These are phyloP conservation scores for Aureobasidium leucospermi DNA, from an alignment of 2,329 filamentous ascomycete species.

Conservation along the genomic window DNA sequence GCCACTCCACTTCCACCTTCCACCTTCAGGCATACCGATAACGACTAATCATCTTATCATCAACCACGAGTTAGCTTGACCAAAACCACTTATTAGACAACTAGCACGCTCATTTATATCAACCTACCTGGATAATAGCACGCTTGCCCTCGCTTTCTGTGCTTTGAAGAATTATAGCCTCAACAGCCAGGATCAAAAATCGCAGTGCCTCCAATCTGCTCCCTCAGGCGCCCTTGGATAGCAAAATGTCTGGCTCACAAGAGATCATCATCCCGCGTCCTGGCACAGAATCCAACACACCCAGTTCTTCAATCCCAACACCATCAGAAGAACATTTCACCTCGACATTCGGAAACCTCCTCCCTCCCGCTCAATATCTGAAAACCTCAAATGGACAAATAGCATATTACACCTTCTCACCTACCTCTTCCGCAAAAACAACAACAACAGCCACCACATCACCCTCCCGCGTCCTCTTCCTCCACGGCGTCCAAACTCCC, in stretches of 20 bases:
- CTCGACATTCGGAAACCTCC: constrained; percentile 31
- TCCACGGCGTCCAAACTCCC: constrained; percentile 47
- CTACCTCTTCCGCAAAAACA: constrained; percentile 10
- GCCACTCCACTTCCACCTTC: no score
- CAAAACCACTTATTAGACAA: no score
- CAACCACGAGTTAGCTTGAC: no score
- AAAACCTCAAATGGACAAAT: constrained; percentile 28
- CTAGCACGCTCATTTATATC: no score
- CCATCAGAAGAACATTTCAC: constrained; percentile 33
- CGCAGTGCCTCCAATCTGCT: no score
- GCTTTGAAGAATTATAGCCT: no score
- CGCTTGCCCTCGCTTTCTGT: no score
- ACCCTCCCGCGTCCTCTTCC: constrained; percentile 29
- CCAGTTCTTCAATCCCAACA: constrained; percentile 23
- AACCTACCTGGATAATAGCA: no score
- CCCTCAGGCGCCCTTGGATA: no score
- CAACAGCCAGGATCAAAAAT: no score
- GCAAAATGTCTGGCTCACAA: background rate
- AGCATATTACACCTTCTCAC: constrained; percentile 34
- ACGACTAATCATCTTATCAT: no score
- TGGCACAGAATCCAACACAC: background rate
- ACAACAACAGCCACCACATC: background rate
- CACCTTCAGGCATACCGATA: no score
- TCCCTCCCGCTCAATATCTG: constrained; percentile 33
- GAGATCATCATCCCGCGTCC: background rate